Percentiles rank a stretch among this genome's conserved stretches.
These are phyloP conservation scores for Mycena sanguinolenta DNA, from an alignment of 768 basidiomycete genomes.

Conservation along the genomic window DNA sequence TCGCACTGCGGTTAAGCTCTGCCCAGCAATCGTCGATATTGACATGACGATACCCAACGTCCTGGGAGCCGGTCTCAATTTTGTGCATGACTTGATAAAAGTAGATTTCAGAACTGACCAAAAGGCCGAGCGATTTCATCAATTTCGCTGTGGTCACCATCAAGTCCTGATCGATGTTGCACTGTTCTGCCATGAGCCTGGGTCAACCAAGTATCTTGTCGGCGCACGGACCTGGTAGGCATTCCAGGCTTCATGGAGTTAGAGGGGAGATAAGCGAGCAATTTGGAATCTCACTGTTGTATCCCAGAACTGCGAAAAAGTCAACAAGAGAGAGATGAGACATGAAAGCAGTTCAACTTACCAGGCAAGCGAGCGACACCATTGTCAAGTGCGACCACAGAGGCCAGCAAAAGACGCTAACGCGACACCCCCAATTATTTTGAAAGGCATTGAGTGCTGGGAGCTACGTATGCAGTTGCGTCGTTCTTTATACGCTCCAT, in stretches of 20 bases:
- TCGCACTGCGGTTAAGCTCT: conserved; percentile 63
- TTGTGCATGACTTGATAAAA: neutral
- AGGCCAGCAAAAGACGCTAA: conserved; percentile 7
- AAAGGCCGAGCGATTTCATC: conserved; percentile 71
- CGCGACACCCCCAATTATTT: conserved; percentile 11
- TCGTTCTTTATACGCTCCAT: conserved; percentile 16
- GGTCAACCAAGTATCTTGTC: neutral
- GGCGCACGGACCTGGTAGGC: conserved; percentile 29
- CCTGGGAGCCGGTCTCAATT: conserved; percentile 48
- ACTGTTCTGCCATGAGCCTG: conserved; percentile 17
- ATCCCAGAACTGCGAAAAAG: conserved; percentile 27
- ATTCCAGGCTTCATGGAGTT: conserved; percentile 31
- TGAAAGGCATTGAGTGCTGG: conserved; percentile 1
- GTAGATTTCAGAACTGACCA: conserved; percentile 48
- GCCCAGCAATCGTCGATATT: conserved; percentile 80
- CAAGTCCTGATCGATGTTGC: conserved; percentile 58
- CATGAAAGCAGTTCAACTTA: conserved; percentile 8
- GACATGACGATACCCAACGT: conserved; percentile 69
- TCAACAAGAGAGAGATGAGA: neutral
- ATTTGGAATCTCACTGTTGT: conserved; percentile 30
- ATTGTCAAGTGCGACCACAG: conserved; percentile 29
- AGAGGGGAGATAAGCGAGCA: neutral
- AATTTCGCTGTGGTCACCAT: conserved; percentile 63
- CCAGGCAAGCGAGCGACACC: conserved; percentile 34
- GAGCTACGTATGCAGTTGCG: neutral